phyloP scores from a whole-genome alignment of 257 asterid genomes.

The Penstemon davidsonii region DNA sequence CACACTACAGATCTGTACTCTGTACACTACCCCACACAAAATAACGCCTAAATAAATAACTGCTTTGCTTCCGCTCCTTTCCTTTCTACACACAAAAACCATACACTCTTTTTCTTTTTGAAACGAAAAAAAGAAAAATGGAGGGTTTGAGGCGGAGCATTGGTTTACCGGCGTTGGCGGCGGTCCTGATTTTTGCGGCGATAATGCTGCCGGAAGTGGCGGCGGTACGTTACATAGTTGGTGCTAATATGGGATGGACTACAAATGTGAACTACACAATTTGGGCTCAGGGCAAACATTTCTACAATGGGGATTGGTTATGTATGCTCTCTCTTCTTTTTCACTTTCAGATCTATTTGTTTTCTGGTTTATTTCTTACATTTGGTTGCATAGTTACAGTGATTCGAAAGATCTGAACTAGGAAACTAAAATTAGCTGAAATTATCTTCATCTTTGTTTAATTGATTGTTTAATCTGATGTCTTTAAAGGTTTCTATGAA shows the following conservation, averaged over 20 bases:
- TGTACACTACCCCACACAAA: background rate
- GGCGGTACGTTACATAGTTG: slow-evolving; percentile 56
- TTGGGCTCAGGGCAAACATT: slow-evolving; percentile 58
- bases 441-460: too few relatives aligned
- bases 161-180: slow-evolving; percentile 37
- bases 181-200: slow-evolving; percentile 42
- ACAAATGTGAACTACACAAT: slow-evolving; percentile 48
- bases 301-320: slow-evolving; percentile 74
- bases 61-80: background rate
- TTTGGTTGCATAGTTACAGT: background rate
- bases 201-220: slow-evolving; percentile 52
- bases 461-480: too few relatives aligned
- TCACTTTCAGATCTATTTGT: slow-evolving; percentile 36
- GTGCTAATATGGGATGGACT: slow-evolving; percentile 51
- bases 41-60: background rate
- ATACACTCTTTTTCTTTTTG: too few relatives aligned
- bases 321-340: slow-evolving; percentile 42
- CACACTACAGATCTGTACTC: background rate
- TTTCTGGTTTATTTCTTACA: background rate
- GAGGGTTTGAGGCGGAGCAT: background rate
- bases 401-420: background rate
- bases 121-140: background rate
- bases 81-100: background rate
- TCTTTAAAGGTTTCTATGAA: too few relatives aligned
- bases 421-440: background rate